These are phyloP conservation scores for Pugionium dolabratum DNA, from an alignment of 345 rosid genomes.

Conservation along the genomic window DNA sequence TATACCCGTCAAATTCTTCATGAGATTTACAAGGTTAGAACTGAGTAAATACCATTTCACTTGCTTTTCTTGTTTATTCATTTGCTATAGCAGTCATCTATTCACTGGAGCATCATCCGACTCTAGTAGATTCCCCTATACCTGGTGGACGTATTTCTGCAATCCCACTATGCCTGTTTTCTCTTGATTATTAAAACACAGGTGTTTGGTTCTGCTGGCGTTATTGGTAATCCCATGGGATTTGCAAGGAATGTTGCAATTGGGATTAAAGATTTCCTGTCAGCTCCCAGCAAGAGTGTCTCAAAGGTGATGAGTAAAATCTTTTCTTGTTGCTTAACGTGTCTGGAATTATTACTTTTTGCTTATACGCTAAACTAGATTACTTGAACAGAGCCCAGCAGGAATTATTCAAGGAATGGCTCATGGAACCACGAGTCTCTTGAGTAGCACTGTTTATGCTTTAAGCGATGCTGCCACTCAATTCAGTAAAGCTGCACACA, in stretches of 20 bases:
- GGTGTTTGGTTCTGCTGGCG: constrained; percentile 98
- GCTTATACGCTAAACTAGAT: constrained; percentile 24
- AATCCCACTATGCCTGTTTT: constrained; percentile 10
- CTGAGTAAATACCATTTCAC: constrained; percentile 4
- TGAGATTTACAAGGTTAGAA: constrained; percentile 91
- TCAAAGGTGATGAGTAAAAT: constrained; percentile 56
- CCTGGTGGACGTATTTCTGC: constrained; percentile 11
- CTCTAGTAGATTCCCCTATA: background rate
- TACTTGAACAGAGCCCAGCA: constrained; percentile 68
- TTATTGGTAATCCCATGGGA: constrained; percentile 96
- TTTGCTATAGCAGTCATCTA: constrained; percentile 10
- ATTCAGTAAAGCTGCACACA: constrained; percentile 96
- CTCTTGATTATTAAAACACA: constrained; percentile 42
- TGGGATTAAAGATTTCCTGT: constrained; percentile 87
- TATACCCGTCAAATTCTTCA: constrained; percentile 84
- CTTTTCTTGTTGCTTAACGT: background rate
- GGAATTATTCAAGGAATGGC: constrained; percentile 92
- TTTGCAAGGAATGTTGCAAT: constrained; percentile 87
- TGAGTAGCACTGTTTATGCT: constrained; percentile 89
- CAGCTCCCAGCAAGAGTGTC: constrained; percentile 79
- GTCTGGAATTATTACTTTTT: constrained; percentile 16
- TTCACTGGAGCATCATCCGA: constrained; percentile 10
- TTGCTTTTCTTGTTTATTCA: constrained; percentile 9
- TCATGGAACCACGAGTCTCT: constrained; percentile 86
- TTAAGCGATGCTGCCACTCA: constrained; percentile 95